These are phyloP conservation scores for Myrmaecium sp. DNA, from an alignment of 2,329 filamentous ascomycete species.

Conservation along the genomic window DNA sequence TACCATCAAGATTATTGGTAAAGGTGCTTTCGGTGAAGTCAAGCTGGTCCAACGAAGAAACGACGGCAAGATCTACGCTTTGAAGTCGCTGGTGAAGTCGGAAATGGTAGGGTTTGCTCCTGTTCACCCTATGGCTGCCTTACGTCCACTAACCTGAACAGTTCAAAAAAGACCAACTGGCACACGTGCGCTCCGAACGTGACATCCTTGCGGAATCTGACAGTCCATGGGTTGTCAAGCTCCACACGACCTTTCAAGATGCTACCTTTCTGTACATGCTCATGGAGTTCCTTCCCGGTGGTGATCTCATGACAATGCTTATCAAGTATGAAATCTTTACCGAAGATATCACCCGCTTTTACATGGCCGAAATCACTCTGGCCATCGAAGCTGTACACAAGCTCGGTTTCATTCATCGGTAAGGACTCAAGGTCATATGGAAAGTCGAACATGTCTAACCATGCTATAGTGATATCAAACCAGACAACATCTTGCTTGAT, in stretches of 20 bases:
- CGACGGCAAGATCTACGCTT: constrained; percentile 91
- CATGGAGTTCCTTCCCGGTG: constrained; percentile 97
- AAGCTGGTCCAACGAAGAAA: constrained; percentile 93
- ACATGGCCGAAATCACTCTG: constrained; percentile 94
- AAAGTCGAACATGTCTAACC: constrained; percentile 10
- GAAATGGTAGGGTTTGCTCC: constrained; percentile 50
- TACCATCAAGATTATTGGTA: constrained; percentile 95
- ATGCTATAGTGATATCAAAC: constrained; percentile 75
- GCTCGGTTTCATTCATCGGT: constrained; percentile 96
- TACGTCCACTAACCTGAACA: constrained; percentile 8
- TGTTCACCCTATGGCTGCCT: neutral
- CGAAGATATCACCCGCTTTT: constrained; percentile 95
- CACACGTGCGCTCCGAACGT: constrained; percentile 91
- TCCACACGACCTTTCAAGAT: constrained; percentile 97
- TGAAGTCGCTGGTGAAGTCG: constrained; percentile 96
- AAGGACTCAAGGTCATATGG: constrained; percentile 18
- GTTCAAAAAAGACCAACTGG: constrained; percentile 96
- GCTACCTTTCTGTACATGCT: constrained; percentile 93
- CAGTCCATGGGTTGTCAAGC: constrained; percentile 97
- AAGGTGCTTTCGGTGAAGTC: constrained; percentile 96
- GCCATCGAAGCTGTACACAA: constrained; percentile 99
- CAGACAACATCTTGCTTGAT: constrained; percentile 94
- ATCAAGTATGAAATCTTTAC: constrained; percentile 99
- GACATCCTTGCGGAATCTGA: constrained; percentile 98
- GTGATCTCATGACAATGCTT: constrained; percentile 98